Evolutionary conservation across 2,329 filamentous ascomycete species (phyloP).

Genomic region (Cryphonectria naterciae): DNA sequence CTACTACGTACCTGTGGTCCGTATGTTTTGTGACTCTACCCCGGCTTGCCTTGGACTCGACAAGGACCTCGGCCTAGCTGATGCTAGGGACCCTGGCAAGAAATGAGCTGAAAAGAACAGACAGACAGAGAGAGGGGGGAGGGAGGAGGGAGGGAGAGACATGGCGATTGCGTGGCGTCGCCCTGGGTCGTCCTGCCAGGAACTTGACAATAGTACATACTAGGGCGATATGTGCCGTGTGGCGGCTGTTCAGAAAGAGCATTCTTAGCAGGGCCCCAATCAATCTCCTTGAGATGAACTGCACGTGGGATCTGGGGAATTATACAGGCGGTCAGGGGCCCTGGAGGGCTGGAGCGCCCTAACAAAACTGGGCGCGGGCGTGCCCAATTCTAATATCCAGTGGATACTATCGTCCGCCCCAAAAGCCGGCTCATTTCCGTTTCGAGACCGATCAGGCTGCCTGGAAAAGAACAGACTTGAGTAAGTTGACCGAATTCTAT

Average conservation of each 20-base stretch:
- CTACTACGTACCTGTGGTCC: not conserved
- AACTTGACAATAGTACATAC: not conserved
- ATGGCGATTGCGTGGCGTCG: not conserved
- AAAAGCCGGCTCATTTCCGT: conserved; percentile 2
- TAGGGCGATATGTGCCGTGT: not conserved
- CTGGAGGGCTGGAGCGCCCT: not conserved
- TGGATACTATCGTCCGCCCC: not conserved
- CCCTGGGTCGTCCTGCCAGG: not conserved
- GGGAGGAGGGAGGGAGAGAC: not conserved
- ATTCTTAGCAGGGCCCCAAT: not conserved
- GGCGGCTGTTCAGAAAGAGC: not conserved
- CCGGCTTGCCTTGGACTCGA: not conserved
- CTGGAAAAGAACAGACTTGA: not conserved
- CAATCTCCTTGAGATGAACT: conserved; percentile 15
- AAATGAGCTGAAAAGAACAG: not conserved
- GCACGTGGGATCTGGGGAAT: conserved; percentile 17
- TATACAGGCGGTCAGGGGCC: conserved; percentile 26
- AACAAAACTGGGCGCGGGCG: not conserved
- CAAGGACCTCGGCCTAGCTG: not conserved
- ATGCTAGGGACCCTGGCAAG: not conserved
- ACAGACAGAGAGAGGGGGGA: not conserved
- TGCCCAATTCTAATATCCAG: not conserved
- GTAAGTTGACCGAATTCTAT: not conserved
- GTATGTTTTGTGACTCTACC: not conserved
- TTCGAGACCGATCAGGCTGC: not conserved